Evolutionary conservation across 1,284 basidiomycete species (phyloP), one percentile per base, ranked within the genome.

Genomic region (Mycena citricolor): DNA sequence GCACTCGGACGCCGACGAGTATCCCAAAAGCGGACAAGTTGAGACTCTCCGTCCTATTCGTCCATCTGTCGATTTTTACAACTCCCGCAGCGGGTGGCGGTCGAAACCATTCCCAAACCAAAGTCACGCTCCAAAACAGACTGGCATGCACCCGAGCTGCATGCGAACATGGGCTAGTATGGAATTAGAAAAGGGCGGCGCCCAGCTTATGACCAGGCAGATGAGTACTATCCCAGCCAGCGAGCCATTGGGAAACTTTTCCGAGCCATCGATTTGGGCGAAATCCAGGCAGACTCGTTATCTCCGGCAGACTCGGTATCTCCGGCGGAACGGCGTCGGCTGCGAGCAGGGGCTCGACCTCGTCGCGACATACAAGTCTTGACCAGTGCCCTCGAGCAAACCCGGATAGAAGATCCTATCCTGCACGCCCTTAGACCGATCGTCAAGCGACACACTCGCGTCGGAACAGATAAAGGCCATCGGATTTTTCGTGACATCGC

Each of bases 1-100:
- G 17, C 88, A 86, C 59, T 79, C 86, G 54, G 69, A 81, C 52
- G 83, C 81, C 19, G 85, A 83, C 2, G 85, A 85, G 67, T 91
- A 76, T 56, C 77, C 72, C 3, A 82, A 80, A 64, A 82, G 71
- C 48, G 81, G 83, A 8, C 69, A 72, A 34, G 49, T 51, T 37
- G n/a, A 33, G 32, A n/a, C 24, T 4, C 32, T n/a, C 17, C 5
- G 19, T 5, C n/a, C 24, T 32, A 14, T 13, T 7, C 28, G 26
- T 11, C n/a, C n/a, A 13, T 12, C 12, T 13, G 7, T 12, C 19
- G 13, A 8, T 17, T 29, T 13, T 17, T 30, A 2, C 36, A 26
- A 6, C 24, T 5, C 11, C 4, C 13, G 8, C 23, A 51, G 45
- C 50, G 45, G 24, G 50, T 52, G 4, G 42, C 42, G 4, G 40